Base-by-base conservation (phyloP, 2,329 filamentous ascomycete species). In the Cryphonectria carpinicola region DNA sequence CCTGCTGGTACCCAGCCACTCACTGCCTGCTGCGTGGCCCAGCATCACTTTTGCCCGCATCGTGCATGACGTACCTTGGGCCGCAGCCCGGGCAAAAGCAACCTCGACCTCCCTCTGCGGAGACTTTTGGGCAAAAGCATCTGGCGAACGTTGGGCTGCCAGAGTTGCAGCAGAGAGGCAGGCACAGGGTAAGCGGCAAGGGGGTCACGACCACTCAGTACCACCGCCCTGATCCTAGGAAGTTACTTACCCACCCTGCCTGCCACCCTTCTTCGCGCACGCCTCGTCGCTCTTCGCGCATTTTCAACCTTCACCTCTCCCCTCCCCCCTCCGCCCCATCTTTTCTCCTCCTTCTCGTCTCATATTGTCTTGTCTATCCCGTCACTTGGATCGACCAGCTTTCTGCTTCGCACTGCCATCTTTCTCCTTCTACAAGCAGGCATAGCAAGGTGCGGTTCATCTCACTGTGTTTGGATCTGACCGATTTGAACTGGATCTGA, bases 21-120 rank as follows among this genome's bases (percentile, higher is more conserved):
- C 66, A 61, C 10, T 61, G 41, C 19, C 3, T 49, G 66, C 56
- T 67, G 52, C 66, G 66, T 67, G 66, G 66, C 43, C 54, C 46
- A 46, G 25, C 39, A 28, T n/a, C 56, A n/a, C 25, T 22, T 28
- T 32, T 8, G 25, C 39, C 17, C 37, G 25, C 65, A 19, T 56
- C 28, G 22, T 46, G 52, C 65, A 67, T 67, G 37, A 43, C 49
- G 49, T 67, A 35, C n/a, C n/a, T 66, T 66, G 19, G 14, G 37
- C 22, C 22, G 43, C 52, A 32, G 58, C 65, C 65, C 22, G 32
- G 58, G 25, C 25, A 43, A 58, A 32, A 41, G 25, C 22, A 43
- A n/a, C 17, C 19, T 35, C 8, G 28, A 32, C 10, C 4, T 58
- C 28, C 10, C 4, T 58, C 28, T 32, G 25, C 28, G 54, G 54